Percentiles rank a stretch among this genome's conserved stretches.
Conservation (phyloP, 495 filamentous ascomycete genomes). For the Aspergillus biplanus region DNA sequence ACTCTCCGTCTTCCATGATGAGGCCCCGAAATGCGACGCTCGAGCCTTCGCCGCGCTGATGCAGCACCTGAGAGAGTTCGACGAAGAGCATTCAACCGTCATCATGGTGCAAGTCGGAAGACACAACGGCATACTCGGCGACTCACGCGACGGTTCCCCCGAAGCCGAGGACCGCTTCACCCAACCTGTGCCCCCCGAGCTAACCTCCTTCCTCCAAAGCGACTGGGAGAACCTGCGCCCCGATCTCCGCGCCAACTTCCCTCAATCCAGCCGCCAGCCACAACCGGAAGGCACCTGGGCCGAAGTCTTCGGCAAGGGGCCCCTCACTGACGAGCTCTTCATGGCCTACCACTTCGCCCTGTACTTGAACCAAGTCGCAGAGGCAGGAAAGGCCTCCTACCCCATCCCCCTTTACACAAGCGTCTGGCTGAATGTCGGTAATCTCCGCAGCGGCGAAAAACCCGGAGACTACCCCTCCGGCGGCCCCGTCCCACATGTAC, state of each 20-base stretch:
- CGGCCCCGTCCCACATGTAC: slow-evolving; percentile 40
- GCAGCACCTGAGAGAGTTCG: slow-evolving; percentile 42
- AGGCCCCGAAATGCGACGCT: slow-evolving; percentile 2
- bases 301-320: slow-evolving; percentile 44
- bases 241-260: slow-evolving; percentile 32
- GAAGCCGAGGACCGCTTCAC: slow-evolving; percentile 40
- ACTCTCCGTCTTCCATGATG: background rate
- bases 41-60: slow-evolving; percentile 45
- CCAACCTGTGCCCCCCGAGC: slow-evolving; percentile 37
- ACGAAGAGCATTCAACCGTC: slow-evolving; percentile 44
- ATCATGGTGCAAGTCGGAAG: slow-evolving; percentile 56
- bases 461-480: slow-evolving; percentile 54
- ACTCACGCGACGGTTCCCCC: slow-evolving; percentile 45
- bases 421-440: slow-evolving; percentile 47
- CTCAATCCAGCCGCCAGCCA: slow-evolving; percentile 29
- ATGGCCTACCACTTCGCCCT: slow-evolving; percentile 52
- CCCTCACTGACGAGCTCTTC: slow-evolving; percentile 47
- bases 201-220: slow-evolving; percentile 37
- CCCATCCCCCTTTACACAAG: slow-evolving; percentile 53
- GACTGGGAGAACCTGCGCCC: slow-evolving; percentile 17
- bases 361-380: slow-evolving; percentile 46
- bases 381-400: slow-evolving; percentile 44
- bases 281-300: slow-evolving; percentile 34
- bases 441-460: slow-evolving; percentile 40
- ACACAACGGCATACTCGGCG: slow-evolving; percentile 49